These are phyloP conservation scores for Bombardia bombarda DNA, from an alignment of 495 filamentous ascomycete genomes.

Conservation along the genomic window DNA sequence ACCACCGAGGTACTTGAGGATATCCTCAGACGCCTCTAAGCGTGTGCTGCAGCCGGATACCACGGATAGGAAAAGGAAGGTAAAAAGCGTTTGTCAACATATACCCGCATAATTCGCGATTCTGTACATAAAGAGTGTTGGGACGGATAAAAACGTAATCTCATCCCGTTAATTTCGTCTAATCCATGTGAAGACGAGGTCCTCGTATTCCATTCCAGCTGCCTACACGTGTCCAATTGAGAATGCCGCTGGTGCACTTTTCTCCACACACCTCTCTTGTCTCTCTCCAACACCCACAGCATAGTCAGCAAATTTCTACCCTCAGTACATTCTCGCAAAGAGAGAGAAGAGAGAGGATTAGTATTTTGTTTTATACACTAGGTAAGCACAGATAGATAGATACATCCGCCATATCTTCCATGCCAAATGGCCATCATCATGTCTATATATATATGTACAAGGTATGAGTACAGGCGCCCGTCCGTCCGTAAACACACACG, in stretches of 20 bases:
- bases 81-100: too few species aligned
- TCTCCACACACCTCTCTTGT: too few species aligned
- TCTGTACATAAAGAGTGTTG: conserved; percentile 11
- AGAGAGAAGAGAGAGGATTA: conserved; percentile 3
- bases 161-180: background rate
- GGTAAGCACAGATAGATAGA: background rate
- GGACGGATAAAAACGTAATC: conserved; percentile 5
- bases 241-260: too few species aligned
- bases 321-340: too few species aligned
- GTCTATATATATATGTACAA: background rate
- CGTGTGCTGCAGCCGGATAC: too few species aligned
- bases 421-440: background rate
- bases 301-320: too few species aligned
- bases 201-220: too few species aligned
- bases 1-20: conserved; percentile 88
- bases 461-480: background rate
- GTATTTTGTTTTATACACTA: conserved; percentile 2
- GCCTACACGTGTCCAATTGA: too few species aligned
- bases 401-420: background rate
- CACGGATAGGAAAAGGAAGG: too few species aligned
- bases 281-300: too few species aligned
- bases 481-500: background rate
- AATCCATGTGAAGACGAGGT: too few species aligned
- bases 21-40: conserved; percentile 74
- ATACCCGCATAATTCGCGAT: background rate